Evolutionary conservation across 2,329 filamentous ascomycete genomes (phyloP).

Genomic region (Apiospora rasikravindrae): DNA sequence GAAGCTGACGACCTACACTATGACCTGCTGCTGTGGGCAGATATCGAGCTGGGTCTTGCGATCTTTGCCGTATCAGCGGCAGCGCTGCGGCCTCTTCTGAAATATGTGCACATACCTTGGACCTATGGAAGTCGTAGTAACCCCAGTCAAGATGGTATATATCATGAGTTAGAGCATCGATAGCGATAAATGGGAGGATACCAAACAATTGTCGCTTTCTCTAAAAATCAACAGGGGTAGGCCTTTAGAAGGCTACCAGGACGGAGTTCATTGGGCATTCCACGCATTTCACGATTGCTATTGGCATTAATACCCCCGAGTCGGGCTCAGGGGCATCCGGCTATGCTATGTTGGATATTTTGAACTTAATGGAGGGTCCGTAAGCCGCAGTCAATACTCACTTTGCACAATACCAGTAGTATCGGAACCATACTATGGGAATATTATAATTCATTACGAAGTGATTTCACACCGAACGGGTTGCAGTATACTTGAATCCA

Average conservation of each 20-base stretch:
- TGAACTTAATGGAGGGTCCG: too few relatives aligned
- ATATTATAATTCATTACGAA: background rate
- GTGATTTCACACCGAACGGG: background rate
- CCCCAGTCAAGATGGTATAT: background rate
- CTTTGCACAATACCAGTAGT: background rate
- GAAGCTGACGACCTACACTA: slow-evolving; percentile 35
- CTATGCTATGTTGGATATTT: background rate
- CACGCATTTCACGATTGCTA: background rate
- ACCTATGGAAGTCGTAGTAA: background rate
- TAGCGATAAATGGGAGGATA: background rate
- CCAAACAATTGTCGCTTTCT: background rate
- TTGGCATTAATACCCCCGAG: background rate
- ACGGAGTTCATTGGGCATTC: too few relatives aligned
- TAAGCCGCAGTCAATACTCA: too few relatives aligned
- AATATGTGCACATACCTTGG: slow-evolving; percentile 6
- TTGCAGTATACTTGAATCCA: too few relatives aligned
- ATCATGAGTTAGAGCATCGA: background rate
- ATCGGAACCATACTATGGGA: background rate
- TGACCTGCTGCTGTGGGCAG: slow-evolving; percentile 39
- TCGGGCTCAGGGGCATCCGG: background rate
- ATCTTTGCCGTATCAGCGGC: slow-evolving; percentile 38
- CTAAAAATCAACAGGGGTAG: background rate
- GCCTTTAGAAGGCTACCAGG: too few relatives aligned
- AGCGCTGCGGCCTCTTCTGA: slow-evolving; percentile 37
- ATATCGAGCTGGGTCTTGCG: slow-evolving; percentile 39